Conservation (phyloP, 2,329 filamentous ascomycete species). For the Reticulascus tulasneorum region DNA sequence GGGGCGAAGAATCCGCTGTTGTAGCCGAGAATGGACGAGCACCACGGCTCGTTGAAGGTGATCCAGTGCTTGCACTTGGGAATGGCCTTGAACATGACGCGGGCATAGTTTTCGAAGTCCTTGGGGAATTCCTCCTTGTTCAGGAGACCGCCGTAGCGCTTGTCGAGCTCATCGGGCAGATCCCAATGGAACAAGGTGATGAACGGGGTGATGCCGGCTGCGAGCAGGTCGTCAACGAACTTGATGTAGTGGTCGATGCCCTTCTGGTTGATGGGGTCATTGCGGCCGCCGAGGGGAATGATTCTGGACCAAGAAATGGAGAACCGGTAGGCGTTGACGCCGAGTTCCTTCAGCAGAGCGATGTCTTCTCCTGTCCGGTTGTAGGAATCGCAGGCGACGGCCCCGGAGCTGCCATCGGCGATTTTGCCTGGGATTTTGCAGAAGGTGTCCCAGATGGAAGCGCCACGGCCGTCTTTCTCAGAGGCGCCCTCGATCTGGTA, state of each 20-base stretch:
- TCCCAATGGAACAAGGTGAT: constrained; percentile 90
- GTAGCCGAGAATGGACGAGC: constrained; percentile 76
- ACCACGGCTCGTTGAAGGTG: constrained; percentile 90
- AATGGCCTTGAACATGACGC: constrained; percentile 69
- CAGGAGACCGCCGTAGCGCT: constrained; percentile 76
- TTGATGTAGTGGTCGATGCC: constrained; percentile 75
- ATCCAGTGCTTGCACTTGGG: constrained; percentile 83
- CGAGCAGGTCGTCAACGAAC: constrained; percentile 74
- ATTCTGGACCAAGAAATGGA: constrained; percentile 82
- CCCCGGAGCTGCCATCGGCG: constrained; percentile 70
- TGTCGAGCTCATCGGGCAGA: constrained; percentile 71
- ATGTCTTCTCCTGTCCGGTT: constrained; percentile 76
- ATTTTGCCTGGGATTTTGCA: constrained; percentile 78
- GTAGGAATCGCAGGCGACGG: constrained; percentile 82
- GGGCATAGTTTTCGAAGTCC: constrained; percentile 77
- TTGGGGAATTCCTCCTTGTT: constrained; percentile 79
- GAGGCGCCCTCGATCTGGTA: constrained; percentile 83
- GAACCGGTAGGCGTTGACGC: constrained; percentile 75
- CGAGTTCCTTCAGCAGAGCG: constrained; percentile 67
- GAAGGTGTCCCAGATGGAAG: constrained; percentile 90
- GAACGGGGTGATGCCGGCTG: constrained; percentile 72
- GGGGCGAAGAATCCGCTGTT: constrained; percentile 75
- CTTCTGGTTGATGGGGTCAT: constrained; percentile 75
- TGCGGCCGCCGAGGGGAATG: constrained; percentile 78
- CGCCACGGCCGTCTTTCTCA: constrained; percentile 71